Evolutionary conservation across 208 protist species (phyloP).

Genomic region (Ichthyophonus hoferi): DNA sequence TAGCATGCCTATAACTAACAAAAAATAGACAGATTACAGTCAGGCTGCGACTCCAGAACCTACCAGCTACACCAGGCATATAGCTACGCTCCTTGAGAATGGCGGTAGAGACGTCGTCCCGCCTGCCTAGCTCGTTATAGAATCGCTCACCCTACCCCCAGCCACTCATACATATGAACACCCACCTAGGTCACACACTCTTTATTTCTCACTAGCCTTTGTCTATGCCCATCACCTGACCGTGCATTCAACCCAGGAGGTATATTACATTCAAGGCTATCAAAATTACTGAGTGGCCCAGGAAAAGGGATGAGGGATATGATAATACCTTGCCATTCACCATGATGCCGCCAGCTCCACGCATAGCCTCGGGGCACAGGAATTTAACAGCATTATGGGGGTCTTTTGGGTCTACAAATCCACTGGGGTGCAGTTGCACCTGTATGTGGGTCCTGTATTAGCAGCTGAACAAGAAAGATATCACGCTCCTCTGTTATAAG

Average conservation of each 20-base stretch:
- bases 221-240: no score
- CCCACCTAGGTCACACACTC: not conserved
- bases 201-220: no score
- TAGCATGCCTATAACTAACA: no score
- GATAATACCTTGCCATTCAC: constrained; percentile 68
- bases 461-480: no score
- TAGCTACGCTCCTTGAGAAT: constrained; percentile 62
- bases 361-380: constrained; percentile 86
- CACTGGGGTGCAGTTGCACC: constrained; percentile 84
- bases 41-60: no score
- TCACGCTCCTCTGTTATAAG: no score
- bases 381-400: constrained; percentile 77
- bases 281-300: no score
- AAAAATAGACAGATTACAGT: no score
- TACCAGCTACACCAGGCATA: not conserved
- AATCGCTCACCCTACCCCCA: constrained; percentile 74
- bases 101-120: constrained; percentile 81
- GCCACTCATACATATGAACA: not conserved
- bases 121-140: constrained; percentile 84
- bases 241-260: no score
- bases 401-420: constrained; percentile 81
- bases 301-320: no score
- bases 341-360: constrained; percentile 84
- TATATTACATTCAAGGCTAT: no score
- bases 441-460: no score